Evolutionary conservation across 495 filamentous ascomycete genomes (phyloP), one percentile per base, ranked within the genome.

Genomic region (Amniculicola lignicola): DNA sequence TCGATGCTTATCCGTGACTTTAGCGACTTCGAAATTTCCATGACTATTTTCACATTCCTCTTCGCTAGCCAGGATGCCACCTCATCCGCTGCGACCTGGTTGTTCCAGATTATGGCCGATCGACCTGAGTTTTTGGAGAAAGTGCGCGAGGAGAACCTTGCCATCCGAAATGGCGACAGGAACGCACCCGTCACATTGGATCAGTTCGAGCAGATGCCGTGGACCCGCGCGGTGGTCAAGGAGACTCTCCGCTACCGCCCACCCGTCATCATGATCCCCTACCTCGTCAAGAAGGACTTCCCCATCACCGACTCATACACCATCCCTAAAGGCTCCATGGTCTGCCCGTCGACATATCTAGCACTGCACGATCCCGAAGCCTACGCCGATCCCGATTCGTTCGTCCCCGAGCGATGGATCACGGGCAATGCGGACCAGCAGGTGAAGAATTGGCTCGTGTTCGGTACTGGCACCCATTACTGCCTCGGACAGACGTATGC

Each of bases 51-150:
- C 76, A 96, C 93, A 50, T 96, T 98, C 80, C 79, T 98, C 46
- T 98, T 98, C 74, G 93, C 94, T 42, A 95, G 90, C 27, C 93
- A 98, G 73, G 93, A 98, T 70, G 93, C 93, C 48, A 95, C 93
- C 50, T 91, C 86, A 70, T 90, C 88, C 54, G 94, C 94, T 50
- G 81, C 79, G 57, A 96, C 90, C 40, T 97, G 93, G 88, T 73
- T 97, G 59, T 95, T 96, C 81, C 93, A 98, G 71, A 79, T 89
- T 62, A 83, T 92, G 78, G 94, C 94, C 41, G 89, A 98, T 68
- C 85, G 90, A 62, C 92, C 93, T 9, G 94, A 98, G 46, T 75
- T 93, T 44, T 76, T 97, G 45, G 90, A 90, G 65, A 87, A 86
- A 66, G 83, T 98, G 25, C 89, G 94, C 22, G 92, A 94, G 66